These are phyloP conservation scores for Fusarium aywerte DNA, from an alignment of 2,329 filamentous ascomycete species.

Conservation along the genomic window DNA sequence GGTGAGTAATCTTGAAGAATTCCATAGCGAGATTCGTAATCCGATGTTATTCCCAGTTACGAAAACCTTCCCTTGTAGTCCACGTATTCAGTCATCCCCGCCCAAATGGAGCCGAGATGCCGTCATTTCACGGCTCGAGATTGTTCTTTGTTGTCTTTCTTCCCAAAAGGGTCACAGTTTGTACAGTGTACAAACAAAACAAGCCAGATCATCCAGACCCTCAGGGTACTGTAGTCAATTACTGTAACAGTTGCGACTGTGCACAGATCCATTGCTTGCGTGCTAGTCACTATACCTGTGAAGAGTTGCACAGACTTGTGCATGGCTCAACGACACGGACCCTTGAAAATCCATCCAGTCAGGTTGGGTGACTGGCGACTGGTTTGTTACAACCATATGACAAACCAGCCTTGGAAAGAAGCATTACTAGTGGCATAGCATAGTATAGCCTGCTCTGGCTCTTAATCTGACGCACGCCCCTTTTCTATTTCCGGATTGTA, in stretches of 20 bases:
- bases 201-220: constrained; percentile 1
- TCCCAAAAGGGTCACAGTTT: constrained; percentile 11
- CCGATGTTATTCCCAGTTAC: neutral
- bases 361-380: constrained; percentile 26
- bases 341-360: constrained; percentile 27
- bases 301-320: constrained; percentile 33
- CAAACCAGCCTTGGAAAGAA: constrained; percentile 12
- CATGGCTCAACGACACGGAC: constrained; percentile 27
- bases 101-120: constrained; percentile 20
- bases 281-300: constrained; percentile 12
- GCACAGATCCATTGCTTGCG: constrained; percentile 24
- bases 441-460: constrained; percentile 27
- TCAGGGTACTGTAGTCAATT: neutral
- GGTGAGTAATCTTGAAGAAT: constrained; percentile 26
- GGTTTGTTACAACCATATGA: constrained; percentile 7
- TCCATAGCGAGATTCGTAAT: constrained; percentile 33
- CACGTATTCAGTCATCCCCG: constrained; percentile 15
- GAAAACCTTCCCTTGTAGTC: neutral
- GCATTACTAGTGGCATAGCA: neutral
- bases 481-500: constrained; percentile 35
- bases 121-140: constrained; percentile 21
- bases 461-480: constrained; percentile 26
- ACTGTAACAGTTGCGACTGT: neutral
- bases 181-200: constrained; percentile 2
- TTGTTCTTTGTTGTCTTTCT: constrained; percentile 36